These are phyloP conservation scores for Cryptosporidium sp. DNA, from an alignment of 169 alveolate species.

Conservation along the genomic window DNA sequence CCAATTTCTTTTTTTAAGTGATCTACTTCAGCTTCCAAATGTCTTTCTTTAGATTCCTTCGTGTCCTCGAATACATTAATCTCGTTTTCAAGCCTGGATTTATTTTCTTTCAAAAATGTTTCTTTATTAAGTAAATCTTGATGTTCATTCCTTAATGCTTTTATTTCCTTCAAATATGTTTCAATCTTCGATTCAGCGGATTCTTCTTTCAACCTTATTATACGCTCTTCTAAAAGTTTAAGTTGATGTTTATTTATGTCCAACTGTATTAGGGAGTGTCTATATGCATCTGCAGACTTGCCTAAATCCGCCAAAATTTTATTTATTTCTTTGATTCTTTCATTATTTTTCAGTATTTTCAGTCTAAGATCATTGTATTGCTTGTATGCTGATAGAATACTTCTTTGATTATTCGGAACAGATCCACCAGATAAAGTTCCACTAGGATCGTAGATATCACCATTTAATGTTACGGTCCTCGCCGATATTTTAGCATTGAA, in stretches of 20 bases:
- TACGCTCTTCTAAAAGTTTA: constrained; percentile 78
- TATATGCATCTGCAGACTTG: constrained; percentile 51
- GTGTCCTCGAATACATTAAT: constrained; percentile 77
- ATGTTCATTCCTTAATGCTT: neutral
- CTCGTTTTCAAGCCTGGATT: constrained; percentile 74
- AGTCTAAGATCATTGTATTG: constrained; percentile 40
- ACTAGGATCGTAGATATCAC: constrained; percentile 83
- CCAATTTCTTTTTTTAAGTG: constrained; percentile 76
- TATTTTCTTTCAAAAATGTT: constrained; percentile 76
- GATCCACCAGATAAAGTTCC: constrained; percentile 84
- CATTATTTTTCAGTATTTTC: constrained; percentile 34
- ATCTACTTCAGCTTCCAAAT: constrained; percentile 76
- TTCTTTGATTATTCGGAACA: constrained; percentile 1
- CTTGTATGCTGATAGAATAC: constrained; percentile 31
- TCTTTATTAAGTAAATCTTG: constrained; percentile 40
- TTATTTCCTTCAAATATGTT: neutral
- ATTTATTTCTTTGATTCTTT: constrained; percentile 69
- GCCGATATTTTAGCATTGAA: constrained; percentile 75
- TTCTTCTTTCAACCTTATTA: constrained; percentile 72
- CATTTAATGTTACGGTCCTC: constrained; percentile 83
- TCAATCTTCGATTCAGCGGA: constrained; percentile 56
- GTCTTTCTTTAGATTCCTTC: constrained; percentile 79
- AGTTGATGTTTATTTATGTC: constrained; percentile 65
- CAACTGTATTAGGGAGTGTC: constrained; percentile 27
- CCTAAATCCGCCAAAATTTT: neutral